A percentile compares a stretch with the other conserved stretches of the same genome.
phyloP scores from a whole-genome alignment of 805 yeast genomes.

The Komagataella populi region DNA sequence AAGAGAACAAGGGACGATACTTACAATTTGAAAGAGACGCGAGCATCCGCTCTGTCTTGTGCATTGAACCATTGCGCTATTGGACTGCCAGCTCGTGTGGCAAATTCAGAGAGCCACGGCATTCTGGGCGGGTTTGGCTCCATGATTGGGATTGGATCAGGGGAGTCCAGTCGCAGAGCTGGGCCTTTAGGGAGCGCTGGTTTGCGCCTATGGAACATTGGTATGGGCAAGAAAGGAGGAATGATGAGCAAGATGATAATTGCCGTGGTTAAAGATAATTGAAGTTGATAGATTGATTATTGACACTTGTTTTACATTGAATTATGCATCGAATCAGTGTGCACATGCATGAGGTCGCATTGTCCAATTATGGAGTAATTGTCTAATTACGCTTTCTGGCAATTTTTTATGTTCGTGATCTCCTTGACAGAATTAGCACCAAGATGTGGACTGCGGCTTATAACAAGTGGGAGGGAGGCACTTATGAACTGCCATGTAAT shows the following conservation, averaged over 20 bases:
- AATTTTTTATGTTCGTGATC: not conserved
- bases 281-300: not conserved
- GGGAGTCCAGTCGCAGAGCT: not conserved
- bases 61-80: not conserved
- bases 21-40: not conserved
- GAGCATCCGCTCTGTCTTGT: not conserved
- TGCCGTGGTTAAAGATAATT: not conserved
- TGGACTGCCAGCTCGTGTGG: not conserved
- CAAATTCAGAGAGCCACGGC: not conserved
- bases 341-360: not conserved
- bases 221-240: not conserved
- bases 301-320: not conserved
- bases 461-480: too few relatives aligned
- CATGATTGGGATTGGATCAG: not conserved
- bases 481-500: too few relatives aligned
- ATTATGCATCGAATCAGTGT: not conserved
- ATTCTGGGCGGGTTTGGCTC: not conserved
- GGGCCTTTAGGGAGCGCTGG: not conserved
- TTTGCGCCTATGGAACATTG: not conserved
- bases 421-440: too few relatives aligned
- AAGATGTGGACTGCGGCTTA: too few relatives aligned
- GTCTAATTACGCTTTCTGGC: not conserved
- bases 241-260: not conserved
- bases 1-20: not conserved
- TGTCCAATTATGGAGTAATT: not conserved